A percentile compares a stretch with the other conserved stretches of the same genome.
These are phyloP conservation scores for Pestalotiopsis sp. DNA, from an alignment of 2,329 filamentous ascomycete genomes.

Conservation along the genomic window DNA sequence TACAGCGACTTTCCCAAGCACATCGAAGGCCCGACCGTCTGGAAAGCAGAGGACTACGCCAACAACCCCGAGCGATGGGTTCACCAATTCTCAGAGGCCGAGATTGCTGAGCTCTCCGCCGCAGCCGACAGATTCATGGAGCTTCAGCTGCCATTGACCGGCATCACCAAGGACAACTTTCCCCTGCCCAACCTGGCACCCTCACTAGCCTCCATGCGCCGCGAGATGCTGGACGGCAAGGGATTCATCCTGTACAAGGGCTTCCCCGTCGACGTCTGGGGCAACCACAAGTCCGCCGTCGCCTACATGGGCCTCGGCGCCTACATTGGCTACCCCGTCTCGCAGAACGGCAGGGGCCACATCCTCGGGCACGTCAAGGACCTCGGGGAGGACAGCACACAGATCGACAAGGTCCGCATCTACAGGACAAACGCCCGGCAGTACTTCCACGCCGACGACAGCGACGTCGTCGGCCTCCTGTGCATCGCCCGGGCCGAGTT, in stretches of 20 bases:
- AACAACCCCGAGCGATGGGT: slow-evolving; percentile 69
- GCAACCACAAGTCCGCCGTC: slow-evolving; percentile 76
- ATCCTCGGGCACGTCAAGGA: slow-evolving; percentile 90
- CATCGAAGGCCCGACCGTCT: slow-evolving; percentile 69
- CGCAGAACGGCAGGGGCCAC: slow-evolving; percentile 79
- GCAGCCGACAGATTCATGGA: slow-evolving; percentile 66
- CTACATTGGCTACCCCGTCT: slow-evolving; percentile 85
- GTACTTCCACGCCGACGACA: slow-evolving; percentile 85
- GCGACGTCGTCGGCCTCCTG: slow-evolving; percentile 80
- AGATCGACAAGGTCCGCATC: slow-evolving; percentile 87
- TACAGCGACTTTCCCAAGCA: slow-evolving; percentile 68
- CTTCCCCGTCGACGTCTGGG: slow-evolving; percentile 78
- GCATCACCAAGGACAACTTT: slow-evolving; percentile 63
- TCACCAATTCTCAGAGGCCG: slow-evolving; percentile 63
- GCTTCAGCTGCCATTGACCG: slow-evolving; percentile 63
- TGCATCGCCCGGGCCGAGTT: slow-evolving; percentile 79
- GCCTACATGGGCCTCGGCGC: slow-evolving; percentile 91
- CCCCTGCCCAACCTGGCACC: slow-evolving; percentile 57
- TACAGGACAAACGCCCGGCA: slow-evolving; percentile 85
- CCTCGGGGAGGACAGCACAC: slow-evolving; percentile 76
- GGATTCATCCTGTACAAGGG: slow-evolving; percentile 90
- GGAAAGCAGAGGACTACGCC: slow-evolving; percentile 65
- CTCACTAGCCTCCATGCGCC: slow-evolving; percentile 58
- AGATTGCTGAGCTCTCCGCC: slow-evolving; percentile 62
- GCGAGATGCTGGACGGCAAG: slow-evolving; percentile 78